Base-by-base conservation (phyloP, 1,139 yeast genomes). In the Pichia sp. region DNA sequence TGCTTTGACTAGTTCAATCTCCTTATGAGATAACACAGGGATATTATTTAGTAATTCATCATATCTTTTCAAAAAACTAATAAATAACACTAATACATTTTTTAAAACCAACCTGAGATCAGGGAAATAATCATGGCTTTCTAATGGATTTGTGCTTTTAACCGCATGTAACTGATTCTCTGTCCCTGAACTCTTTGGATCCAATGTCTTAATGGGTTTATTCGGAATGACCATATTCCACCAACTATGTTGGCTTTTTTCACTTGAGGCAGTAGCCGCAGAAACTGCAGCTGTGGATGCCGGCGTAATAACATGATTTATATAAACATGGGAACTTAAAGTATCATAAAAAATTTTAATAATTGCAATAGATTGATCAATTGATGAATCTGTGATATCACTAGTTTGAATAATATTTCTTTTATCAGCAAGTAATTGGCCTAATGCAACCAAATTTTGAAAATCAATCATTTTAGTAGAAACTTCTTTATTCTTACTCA, bases 61-160 rank as follows among this genome's bases (percentile, higher is more conserved):
- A 46, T 42, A 45, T 23, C 49, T 37, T 29, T 51, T 55, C 45
- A 58, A 46, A 45, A 53, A 52, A 31, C 51, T 47, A n/a, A 56
- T 52, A 29, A 57, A 42, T 25, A 59, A 50, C 4, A 55, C 42
- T 25, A 60, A 48, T 3, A 60, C 56, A 47, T 59, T 58, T 35
- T 59, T 57, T 35, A 59, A 45, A 3, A 57, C 56, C 23, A 57
- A 42, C 23, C 61, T 46, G 29, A 58, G 37, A 42, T 60, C 63
- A 0, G 63, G 63, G 34, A 55, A 42, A 33, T 56, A 59, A 24
- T 51, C 52, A 12, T 44, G 45, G n/a, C 45, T 40, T 34, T 43
- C 48, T 16, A 37, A 33, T 16, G 48, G 48, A 36, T 45, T 45
- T 6, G 45, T 41, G 11, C 43, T 41, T 6, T 37, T 23, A 16